These are phyloP conservation scores for Aspergillus bombycis DNA, from an alignment of 2,329 filamentous ascomycete genomes.

Conservation along the genomic window DNA sequence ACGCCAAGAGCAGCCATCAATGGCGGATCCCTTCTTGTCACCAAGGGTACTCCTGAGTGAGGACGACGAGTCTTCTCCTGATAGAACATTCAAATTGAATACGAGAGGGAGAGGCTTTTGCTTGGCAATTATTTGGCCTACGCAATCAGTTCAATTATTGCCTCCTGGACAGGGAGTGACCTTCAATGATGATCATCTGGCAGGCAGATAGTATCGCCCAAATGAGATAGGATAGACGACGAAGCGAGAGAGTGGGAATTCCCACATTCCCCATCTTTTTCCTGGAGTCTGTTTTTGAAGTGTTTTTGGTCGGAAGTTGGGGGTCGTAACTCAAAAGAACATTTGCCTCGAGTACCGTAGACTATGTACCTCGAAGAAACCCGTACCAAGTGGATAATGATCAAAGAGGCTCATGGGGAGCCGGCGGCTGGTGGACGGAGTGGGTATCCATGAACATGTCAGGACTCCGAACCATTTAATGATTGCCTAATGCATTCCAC, in stretches of 20 bases:
- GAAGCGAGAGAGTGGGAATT: not conserved
- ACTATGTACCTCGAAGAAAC: not conserved
- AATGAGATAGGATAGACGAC: not conserved
- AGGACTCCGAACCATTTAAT: not conserved
- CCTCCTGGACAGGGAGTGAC: conserved; percentile 14
- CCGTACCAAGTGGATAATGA: not conserved
- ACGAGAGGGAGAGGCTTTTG: not conserved
- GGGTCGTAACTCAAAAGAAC: not conserved
- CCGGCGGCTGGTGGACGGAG: not conserved
- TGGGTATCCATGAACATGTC: not conserved
- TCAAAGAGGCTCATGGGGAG: not conserved
- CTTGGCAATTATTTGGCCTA: conserved; percentile 22
- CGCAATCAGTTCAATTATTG: conserved; percentile 13
- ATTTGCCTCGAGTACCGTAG: not conserved
- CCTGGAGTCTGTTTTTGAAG: not conserved
- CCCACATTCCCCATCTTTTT: conserved; percentile 5
- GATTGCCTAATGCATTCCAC: not conserved
- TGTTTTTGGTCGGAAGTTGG: not conserved
- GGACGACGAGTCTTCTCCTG: not conserved
- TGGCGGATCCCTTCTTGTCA: not conserved
- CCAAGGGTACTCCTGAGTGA: not conserved
- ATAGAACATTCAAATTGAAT: not conserved
- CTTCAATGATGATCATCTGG: not conserved
- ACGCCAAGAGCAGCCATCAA: not conserved
- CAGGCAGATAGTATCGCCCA: not conserved